Base-by-base conservation (phyloP, 1,284 basidiomycete genomes). In the Papiliotrema flavescens region DNA sequence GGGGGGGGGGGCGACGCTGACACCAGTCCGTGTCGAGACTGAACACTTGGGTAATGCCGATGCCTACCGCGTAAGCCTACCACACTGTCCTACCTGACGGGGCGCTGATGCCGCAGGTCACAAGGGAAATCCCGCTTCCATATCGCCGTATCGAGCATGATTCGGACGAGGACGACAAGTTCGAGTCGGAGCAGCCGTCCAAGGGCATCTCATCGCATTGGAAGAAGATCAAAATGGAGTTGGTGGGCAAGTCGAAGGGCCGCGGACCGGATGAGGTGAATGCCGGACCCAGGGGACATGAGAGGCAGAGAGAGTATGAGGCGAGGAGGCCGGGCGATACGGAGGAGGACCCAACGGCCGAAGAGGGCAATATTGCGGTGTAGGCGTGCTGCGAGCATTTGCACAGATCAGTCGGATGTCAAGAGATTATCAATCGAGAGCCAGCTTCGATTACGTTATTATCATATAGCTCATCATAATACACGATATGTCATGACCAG, bases 31-130 rank as follows among this genome's bases (percentile, higher is more conserved):
- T 56, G 73, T 76, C 17, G 75, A 77, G 59, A 75, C 75, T 19
- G 75, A 77, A 66, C 74, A 76, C 55, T 66, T 75, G 28, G 74
- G 75, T 70, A 77, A 77, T 54, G 74, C 75, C 42, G 73, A 73
- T 69, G 69, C 70, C 23, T 75, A 75, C 52, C 66, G 72, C 40
- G 69, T 70, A 19, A 43, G 49, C 22, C 17, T n/a, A n/a, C n/a
- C n/a, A n/a, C n/a, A n/a, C n/a, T n/a, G n/a, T 26, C 17, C 19
- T 44, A 15, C 20, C 40, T 42, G 9, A 42, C 11, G n/a, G n/a
- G n/a, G 37, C 17, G 14, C 19, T 47, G 17, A 40, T 19, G 24
- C 42, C 32, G 11, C 54, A 62, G 52, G 64, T 69, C 23, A 73
- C 73, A 5, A 61, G 71, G 19, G 73, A 73, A 48, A 67, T 75